These are phyloP conservation scores for Codiaeum variegatum DNA, from an alignment of 441 rosid species.

Conservation along the genomic window DNA sequence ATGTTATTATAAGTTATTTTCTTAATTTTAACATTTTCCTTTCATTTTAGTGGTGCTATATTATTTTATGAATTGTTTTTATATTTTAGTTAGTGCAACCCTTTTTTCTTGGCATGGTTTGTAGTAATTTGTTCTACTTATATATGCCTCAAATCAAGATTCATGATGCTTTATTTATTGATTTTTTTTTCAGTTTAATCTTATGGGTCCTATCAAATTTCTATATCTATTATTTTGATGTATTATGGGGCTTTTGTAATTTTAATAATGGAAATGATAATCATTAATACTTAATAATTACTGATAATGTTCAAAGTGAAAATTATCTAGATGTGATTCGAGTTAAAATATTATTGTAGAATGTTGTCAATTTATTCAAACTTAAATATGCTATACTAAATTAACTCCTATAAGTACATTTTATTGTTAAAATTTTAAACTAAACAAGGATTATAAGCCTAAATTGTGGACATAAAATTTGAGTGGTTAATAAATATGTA, in stretches of 20 bases:
- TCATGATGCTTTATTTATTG: conserved; percentile 1
- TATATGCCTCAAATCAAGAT: conserved; percentile 11
- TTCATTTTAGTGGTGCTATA: conserved; percentile 23
- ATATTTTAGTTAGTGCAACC: conserved; percentile 1
- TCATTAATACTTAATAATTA: conserved; percentile 11
- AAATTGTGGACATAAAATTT: conserved; percentile 98
- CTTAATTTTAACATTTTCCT: conserved; percentile 4
- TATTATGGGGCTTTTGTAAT: not conserved
- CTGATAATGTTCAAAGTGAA: not conserved
- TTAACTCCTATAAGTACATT: conserved; percentile 88
- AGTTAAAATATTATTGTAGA: not conserved
- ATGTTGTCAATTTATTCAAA: conserved; percentile 3
- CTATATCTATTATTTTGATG: conserved; percentile 6
- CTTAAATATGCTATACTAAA: conserved; percentile 36
- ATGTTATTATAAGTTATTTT: conserved; percentile 61
- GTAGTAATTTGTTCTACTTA: not conserved
- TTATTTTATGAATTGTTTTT: not conserved
- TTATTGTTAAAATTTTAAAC: conserved; percentile 85
- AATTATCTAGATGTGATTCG: conserved; percentile 1
- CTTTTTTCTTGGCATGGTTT: conserved; percentile 23
- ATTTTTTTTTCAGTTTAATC: conserved; percentile 7
- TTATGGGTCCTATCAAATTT: conserved; percentile 13
- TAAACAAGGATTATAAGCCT: conserved; percentile 84
- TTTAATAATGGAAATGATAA: not conserved
- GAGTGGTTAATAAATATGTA: no score